Evolutionary conservation across 2,329 filamentous ascomycete species (phyloP).

Genomic region (Fonsecaea monophora): DNA sequence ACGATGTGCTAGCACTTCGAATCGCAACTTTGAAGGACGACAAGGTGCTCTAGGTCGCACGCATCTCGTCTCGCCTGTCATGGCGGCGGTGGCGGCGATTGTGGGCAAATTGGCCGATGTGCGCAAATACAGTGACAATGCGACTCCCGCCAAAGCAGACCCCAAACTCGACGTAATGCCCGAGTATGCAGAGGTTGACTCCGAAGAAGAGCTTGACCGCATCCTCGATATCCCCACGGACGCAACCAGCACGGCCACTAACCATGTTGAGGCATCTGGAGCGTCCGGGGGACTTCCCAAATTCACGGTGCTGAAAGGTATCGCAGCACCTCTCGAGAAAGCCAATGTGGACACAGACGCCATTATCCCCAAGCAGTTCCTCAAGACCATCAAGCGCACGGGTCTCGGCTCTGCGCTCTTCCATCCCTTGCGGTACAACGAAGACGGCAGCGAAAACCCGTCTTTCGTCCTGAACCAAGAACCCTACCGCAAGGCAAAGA

Average conservation of each 20-base stretch:
- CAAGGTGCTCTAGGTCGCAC: slow-evolving; percentile 91
- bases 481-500: slow-evolving; percentile 82
- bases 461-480: slow-evolving; percentile 90
- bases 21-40: slow-evolving; percentile 96
- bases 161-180: slow-evolving; percentile 67
- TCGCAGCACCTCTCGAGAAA: slow-evolving; percentile 84
- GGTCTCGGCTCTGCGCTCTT: slow-evolving; percentile 90
- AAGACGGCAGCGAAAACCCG: slow-evolving; percentile 75
- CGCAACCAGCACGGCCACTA: slow-evolving; percentile 65
- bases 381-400: slow-evolving; percentile 98
- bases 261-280: slow-evolving; percentile 59
- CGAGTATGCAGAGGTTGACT: slow-evolving; percentile 60
- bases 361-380: slow-evolving; percentile 98
- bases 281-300: slow-evolving; percentile 74
- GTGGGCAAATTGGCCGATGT: slow-evolving; percentile 92
- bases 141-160: slow-evolving; percentile 60
- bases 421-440: slow-evolving; percentile 78
- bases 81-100: slow-evolving; percentile 91
- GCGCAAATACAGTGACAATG: slow-evolving; percentile 71
- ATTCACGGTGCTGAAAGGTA: slow-evolving; percentile 82
- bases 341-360: slow-evolving; percentile 98
- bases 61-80: slow-evolving; percentile 95
- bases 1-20: slow-evolving; percentile 92
- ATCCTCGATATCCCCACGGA: slow-evolving; percentile 70
- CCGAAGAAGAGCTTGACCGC: slow-evolving; percentile 68